Conservation (phyloP, 768 basidiomycete species). For the Clitopilus hobsonii region DNA sequence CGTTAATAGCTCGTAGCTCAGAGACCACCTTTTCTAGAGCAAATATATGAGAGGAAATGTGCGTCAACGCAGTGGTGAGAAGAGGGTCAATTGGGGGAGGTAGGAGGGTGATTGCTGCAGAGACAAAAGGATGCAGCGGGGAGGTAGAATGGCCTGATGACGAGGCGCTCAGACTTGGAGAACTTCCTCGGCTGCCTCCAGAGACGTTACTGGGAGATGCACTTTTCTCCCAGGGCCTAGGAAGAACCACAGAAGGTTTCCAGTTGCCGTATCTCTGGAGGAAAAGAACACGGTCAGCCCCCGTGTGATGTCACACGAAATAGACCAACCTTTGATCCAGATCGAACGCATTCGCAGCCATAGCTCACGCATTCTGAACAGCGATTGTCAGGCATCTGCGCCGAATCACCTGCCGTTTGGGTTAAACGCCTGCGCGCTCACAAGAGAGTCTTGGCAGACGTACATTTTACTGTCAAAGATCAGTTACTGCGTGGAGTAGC, state of each 20-base stretch:
- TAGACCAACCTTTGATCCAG: conserved; percentile 44
- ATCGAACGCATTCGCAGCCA: conserved; percentile 48
- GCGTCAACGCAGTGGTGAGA: background rate
- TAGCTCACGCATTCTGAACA: conserved; percentile 55
- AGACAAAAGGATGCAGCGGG: background rate
- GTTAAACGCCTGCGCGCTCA: too few relatives aligned
- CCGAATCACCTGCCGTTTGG: conserved; percentile 54
- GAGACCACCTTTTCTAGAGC: background rate
- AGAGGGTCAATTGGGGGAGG: background rate
- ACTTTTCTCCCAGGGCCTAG: too few relatives aligned
- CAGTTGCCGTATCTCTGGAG: too few relatives aligned
- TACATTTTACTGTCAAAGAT: too few relatives aligned
- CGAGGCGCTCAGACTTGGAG: conserved; percentile 55
- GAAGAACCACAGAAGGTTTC: too few relatives aligned
- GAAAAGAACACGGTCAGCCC: too few relatives aligned
- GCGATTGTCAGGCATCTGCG: conserved; percentile 57
- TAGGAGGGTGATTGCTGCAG: background rate
- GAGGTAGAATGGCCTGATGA: conserved; percentile 32
- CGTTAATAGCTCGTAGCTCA: background rate
- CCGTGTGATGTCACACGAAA: too few relatives aligned
- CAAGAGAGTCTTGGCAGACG: too few relatives aligned
- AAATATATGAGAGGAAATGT: background rate
- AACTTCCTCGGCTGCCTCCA: conserved; percentile 26
- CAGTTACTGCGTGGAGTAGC: background rate
- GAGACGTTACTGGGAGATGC: conserved; percentile 2